Conservation (phyloP, 768 basidiomycete species). For the Clavaria fumosa region DNA sequence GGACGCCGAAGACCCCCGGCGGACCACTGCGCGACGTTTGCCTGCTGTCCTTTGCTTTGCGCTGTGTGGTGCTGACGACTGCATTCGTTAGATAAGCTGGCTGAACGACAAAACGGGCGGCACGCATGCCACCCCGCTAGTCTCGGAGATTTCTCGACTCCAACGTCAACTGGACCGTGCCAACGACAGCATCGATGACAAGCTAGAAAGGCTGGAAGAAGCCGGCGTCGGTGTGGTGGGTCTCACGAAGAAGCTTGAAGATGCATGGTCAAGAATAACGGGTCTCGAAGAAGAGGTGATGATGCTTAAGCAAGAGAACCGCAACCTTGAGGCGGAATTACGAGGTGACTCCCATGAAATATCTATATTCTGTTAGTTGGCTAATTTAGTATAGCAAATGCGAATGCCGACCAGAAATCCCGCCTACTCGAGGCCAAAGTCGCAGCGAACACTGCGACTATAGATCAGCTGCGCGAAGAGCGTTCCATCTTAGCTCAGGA, state of each 20-base stretch:
- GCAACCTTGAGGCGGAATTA: constrained; percentile 57
- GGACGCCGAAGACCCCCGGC: constrained; percentile 64
- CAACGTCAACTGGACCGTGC: constrained; percentile 64
- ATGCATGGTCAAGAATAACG: constrained; percentile 43
- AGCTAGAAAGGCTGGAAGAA: constrained; percentile 73
- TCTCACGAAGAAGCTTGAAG: constrained; percentile 54
- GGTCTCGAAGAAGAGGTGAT: constrained; percentile 56
- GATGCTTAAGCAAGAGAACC: constrained; percentile 66
- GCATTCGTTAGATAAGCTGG: constrained; percentile 49
- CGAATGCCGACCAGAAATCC: constrained; percentile 57
- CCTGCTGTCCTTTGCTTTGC: constrained; percentile 4
- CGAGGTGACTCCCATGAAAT: constrained; percentile 31
- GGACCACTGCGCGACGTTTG: constrained; percentile 64
- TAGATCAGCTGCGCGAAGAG: constrained; percentile 66
- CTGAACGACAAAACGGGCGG: constrained; percentile 46
- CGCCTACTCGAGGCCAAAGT: constrained; percentile 53
- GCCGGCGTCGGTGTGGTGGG: constrained; percentile 62
- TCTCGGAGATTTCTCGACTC: constrained; percentile 59
- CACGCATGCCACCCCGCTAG: constrained; percentile 39
- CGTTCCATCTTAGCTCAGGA: constrained; percentile 52
- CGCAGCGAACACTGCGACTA: constrained; percentile 49
- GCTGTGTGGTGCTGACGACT: constrained; percentile 3
- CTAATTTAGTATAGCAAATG: constrained; percentile 31
- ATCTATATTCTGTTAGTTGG: neutral
- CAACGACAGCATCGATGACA: constrained; percentile 78